Base-by-base conservation (phyloP, 331 rosid genomes). In the Saraca asoca region DNA sequence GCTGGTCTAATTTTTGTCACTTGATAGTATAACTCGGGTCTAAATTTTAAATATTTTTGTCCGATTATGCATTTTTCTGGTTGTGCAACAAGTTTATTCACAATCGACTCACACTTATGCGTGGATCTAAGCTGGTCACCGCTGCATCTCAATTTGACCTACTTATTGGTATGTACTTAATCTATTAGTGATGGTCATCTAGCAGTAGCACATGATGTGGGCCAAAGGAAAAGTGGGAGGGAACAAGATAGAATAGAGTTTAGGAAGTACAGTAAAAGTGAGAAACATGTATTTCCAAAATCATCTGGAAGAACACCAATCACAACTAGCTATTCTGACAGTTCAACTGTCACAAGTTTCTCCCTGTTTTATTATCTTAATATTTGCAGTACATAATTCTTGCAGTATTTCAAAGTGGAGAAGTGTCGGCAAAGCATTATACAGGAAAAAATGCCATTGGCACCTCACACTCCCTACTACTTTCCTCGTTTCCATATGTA, bases 181-280 rank as follows among this genome's bases (percentile, higher is more conserved):
- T 38, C 12, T 20, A 10, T 13, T 71, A 54, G 51, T 12, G 49
- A 43, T 43, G 14, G 14, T n/a, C 12, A 43, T 11, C n/a, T 43
- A 43, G 14, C 15, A 68, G 51, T 12, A 66, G 68, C 85, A 80
- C 79, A 76, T 80, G 85, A 76, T 73, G 85, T 80, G 85, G 85
- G 79, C 71, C 85, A 72, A 73, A 52, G 75, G 31, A 24, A 1
- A 62, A 42, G 49, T n/a, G 62, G 18, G 55, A 68, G 51, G 70
- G 66, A 68, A 45, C 65, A 49, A 35, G 55, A 42, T 51, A 31
- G 41, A 11, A 35, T 52, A 53, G 35, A 52, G 52, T 55, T 62
- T 70, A 35, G 44, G 64, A 35, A 39, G 79, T 72, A 72, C 64
- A 20, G 17, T 1, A 24, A 24, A 24, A 24, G 31, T 24, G 31